A percentile compares a stretch with the other conserved stretches of the same genome.
Evolutionary conservation across 1,284 basidiomycete genomes (phyloP).

Genomic region (Vanrija sp.): DNA sequence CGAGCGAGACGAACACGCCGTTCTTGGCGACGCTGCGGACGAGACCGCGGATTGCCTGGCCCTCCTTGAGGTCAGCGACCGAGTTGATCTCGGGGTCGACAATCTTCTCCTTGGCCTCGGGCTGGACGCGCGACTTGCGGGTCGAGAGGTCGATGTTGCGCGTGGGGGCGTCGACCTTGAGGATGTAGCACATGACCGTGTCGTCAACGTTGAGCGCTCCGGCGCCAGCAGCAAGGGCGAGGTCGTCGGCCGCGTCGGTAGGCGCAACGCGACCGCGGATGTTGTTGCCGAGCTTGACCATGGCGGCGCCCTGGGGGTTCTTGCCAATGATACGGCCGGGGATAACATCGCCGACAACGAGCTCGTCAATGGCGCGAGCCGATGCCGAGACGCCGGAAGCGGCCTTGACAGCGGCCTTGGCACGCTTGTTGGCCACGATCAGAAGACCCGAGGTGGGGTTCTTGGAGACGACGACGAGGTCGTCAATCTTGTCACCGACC

Average conservation of each 20-base stretch:
- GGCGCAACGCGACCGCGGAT: conserved; percentile 72
- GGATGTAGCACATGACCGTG: conserved; percentile 64
- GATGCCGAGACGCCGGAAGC: conserved; percentile 52
- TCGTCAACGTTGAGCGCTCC: conserved; percentile 64
- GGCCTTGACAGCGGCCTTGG: conserved; percentile 51
- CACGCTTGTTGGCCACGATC: conserved; percentile 65
- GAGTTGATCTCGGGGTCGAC: conserved; percentile 67
- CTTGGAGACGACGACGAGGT: conserved; percentile 83
- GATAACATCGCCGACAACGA: conserved; percentile 67
- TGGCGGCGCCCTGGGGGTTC: conserved; percentile 58
- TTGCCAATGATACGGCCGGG: conserved; percentile 72
- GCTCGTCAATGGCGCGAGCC: conserved; percentile 61
- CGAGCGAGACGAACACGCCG: conserved; percentile 87
- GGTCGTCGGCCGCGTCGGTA: conserved; percentile 78
- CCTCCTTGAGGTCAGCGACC: conserved; percentile 66
- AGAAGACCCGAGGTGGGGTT: conserved; percentile 83
- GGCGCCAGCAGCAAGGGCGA: conserved; percentile 46
- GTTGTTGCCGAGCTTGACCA: conserved; percentile 67
- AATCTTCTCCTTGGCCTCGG: conserved; percentile 34
- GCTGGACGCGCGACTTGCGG: conserved; percentile 62
- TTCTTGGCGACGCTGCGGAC: conserved; percentile 75
- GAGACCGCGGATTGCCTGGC: conserved; percentile 75
- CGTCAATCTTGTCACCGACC: conserved; percentile 67
- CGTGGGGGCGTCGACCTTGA: conserved; percentile 63
- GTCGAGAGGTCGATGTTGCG: conserved; percentile 73